Percentiles rank a stretch among this genome's conserved stretches.
phyloP scores from a whole-genome alignment of 2,329 filamentous ascomycete genomes.

The Bertia moriformis region DNA sequence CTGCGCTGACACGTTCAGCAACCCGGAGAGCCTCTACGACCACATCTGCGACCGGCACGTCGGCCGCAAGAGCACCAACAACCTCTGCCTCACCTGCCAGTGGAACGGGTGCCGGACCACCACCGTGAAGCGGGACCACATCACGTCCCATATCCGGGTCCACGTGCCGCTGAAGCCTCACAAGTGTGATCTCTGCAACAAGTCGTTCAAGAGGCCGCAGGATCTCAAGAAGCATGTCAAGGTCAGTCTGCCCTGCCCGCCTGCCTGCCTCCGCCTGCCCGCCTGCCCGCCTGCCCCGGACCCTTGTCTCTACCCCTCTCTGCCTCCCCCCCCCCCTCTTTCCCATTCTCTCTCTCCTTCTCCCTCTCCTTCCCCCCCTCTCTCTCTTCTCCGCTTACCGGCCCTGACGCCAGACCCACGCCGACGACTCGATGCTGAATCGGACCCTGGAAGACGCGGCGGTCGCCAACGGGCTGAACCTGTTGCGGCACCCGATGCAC shows the following conservation, averaged over 20 bases:
- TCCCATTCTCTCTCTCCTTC: too few relatives aligned
- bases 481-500: too few relatives aligned
- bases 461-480: too few relatives aligned
- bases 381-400: too few relatives aligned
- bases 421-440: conserved; percentile 73
- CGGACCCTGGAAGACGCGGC: conserved; percentile 14
- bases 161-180: conserved; percentile 98
- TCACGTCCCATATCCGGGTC: conserved; percentile 95
- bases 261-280: too few relatives aligned
- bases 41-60: conserved; percentile 98
- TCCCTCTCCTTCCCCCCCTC: too few relatives aligned
- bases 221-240: conserved; percentile 99
- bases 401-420: too few relatives aligned
- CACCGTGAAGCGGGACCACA: conserved; percentile 96
- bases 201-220: conserved; percentile 97
- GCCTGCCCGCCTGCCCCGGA: too few relatives aligned
- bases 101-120: conserved; percentile 95
- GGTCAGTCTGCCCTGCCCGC: too few relatives aligned
- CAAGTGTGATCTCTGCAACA: conserved; percentile 96
- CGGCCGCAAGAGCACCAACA: conserved; percentile 97
- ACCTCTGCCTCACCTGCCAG: conserved; percentile 89
- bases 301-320: too few relatives aligned
- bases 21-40: conserved; percentile 57
- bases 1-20: conserved; percentile 42
- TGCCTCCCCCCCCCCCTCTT: too few relatives aligned